phyloP scores from a whole-genome alignment of 306 rosid species.

The Sicyos baderoa region DNA sequence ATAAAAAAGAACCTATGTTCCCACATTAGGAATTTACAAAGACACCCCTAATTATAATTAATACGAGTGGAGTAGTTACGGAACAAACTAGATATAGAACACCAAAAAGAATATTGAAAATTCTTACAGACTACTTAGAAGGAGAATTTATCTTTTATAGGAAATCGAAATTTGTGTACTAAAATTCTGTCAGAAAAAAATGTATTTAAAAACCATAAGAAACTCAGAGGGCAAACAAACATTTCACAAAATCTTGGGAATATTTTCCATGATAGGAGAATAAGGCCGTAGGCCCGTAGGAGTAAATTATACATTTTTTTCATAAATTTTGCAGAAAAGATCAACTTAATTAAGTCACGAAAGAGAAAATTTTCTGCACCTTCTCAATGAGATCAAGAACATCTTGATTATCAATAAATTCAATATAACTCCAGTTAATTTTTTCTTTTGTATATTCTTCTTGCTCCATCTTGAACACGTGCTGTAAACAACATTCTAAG shows the following conservation, averaged over 20 bases:
- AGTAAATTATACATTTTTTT: neutral
- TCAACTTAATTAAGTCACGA: neutral
- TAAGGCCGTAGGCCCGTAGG: neutral
- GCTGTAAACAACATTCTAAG: conserved; percentile 41
- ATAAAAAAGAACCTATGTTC: neutral
- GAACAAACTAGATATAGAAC: neutral
- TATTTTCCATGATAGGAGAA: neutral
- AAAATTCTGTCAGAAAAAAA: neutral
- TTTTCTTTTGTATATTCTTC: conserved; percentile 94
- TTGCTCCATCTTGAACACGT: conserved; percentile 99
- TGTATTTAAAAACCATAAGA: neutral
- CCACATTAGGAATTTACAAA: neutral
- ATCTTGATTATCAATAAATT: conserved; percentile 88
- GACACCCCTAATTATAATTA: neutral
- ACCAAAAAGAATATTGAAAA: neutral
- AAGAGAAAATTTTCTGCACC: conserved; percentile 31
- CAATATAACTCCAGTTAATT: conserved; percentile 93
- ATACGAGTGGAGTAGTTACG: neutral
- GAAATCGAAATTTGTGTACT: neutral
- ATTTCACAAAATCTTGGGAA: neutral
- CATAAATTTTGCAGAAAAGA: neutral
- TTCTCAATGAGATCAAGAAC: conserved; percentile 91
- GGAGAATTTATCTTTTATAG: neutral
- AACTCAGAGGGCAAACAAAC: neutral
- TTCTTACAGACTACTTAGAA: neutral